Percentiles rank a stretch among this genome's conserved stretches.
These are phyloP conservation scores for Aspergillus quadricinctus DNA, from an alignment of 2,329 filamentous ascomycete genomes.

Conservation along the genomic window DNA sequence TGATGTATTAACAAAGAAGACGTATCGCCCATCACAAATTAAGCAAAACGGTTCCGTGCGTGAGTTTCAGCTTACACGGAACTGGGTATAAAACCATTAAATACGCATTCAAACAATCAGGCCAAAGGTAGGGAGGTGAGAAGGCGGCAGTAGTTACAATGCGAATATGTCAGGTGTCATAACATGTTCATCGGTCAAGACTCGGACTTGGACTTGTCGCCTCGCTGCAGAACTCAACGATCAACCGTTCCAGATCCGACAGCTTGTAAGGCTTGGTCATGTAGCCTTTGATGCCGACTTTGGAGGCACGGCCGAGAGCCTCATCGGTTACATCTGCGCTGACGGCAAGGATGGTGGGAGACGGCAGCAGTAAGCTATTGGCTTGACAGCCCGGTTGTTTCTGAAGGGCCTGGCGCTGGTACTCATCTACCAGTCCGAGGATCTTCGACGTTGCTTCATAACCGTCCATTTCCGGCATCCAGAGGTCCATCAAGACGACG, in stretches of 20 bases:
- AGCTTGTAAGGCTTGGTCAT: conserved; percentile 66
- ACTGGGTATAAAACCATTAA: neutral
- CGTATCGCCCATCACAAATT: neutral
- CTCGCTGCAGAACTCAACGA: conserved; percentile 44
- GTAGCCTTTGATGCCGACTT: conserved; percentile 63
- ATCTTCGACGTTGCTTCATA: conserved; percentile 65
- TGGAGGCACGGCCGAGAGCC: conserved; percentile 56
- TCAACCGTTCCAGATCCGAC: conserved; percentile 58
- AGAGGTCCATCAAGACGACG: conserved; percentile 68
- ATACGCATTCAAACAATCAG: neutral
- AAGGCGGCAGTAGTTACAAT: neutral
- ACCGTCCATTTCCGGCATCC: conserved; percentile 72
- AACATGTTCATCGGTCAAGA: conserved; percentile 16
- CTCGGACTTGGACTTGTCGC: conserved; percentile 4
- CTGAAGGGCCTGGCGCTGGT: conserved; percentile 21
- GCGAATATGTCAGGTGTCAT: conserved; percentile 6
- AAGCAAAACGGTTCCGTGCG: neutral
- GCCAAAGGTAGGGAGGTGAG: neutral
- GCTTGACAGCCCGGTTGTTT: conserved; percentile 1
- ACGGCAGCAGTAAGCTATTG: conserved; percentile 25
- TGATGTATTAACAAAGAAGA: neutral
- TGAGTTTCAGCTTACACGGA: neutral
- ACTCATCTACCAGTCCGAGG: conserved; percentile 47
- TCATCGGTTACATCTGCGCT: conserved; percentile 64
- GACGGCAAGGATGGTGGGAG: conserved; percentile 55